Evolutionary conservation across 2,329 filamentous ascomycete genomes (phyloP), one percentile per base, ranked within the genome.

Genomic region (Xylariaceae sp.): DNA sequence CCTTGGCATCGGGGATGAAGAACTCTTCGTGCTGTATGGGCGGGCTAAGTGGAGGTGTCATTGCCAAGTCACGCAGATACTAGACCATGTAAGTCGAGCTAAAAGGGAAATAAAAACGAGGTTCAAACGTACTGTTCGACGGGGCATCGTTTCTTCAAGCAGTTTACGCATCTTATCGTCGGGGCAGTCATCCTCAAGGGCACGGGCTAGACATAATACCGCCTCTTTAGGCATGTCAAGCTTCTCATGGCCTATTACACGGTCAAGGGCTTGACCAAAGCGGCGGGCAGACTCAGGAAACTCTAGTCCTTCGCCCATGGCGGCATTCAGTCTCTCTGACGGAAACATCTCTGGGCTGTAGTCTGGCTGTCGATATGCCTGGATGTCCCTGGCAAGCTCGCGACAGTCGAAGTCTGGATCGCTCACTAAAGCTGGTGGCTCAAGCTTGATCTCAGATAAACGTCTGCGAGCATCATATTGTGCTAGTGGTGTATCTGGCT

Each of bases 41-140:
- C 7, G 67, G 67, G 45, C 64, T 71, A 5, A 72, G 63, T 15
- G 69, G 70, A 47, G 71, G 69, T 11, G 70, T 71, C 15, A 72
- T 54, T 4, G 51, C 56, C n/a, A 64, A 39, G 23, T 61, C 55
- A 53, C 55, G 63, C 13, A 62, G 34, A 53, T 45, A 35, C 70
- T 71, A 41, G 30, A 41, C 8, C 23, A 58, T 52, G 37, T 61
- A 44, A 58, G 58, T 63, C 51, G 54, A 50, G 51, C 3, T 47
- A 51, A 13, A 35, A 13, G 34, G 9, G 50, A 9, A 41, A 44
- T 3, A 41, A 52, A 3, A 23, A 37, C 18, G 44, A 11, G 53
- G 44, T 15, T 18, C 30, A n/a, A 35, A 59, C 63, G 49, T 64
- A 63, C 67, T 4, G 37, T 63, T 34, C 52, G 41, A 53, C 23